Base-by-base conservation (phyloP, 73 alveolate species). In the Durusdinium trenchii region DNA sequence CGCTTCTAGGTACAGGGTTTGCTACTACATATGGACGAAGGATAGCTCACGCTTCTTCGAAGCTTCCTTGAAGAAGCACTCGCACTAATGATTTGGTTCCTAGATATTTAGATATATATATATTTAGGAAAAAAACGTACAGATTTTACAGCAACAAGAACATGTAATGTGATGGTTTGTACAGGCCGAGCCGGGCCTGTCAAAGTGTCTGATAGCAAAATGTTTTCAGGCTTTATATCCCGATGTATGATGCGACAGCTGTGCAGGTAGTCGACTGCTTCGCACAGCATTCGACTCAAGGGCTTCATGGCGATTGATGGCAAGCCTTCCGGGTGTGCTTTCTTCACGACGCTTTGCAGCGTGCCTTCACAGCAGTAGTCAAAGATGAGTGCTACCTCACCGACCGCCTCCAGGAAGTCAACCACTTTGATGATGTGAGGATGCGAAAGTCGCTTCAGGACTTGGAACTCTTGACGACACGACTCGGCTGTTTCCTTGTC, bases 221-320 rank as follows among this genome's bases (percentile, higher is more conserved):
- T 45, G 43, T 84, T 84, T 52, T 50, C 94, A 4, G 94, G 78
- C 51, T 84, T 84, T 73, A 84, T 84, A 23, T 84, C 94, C 18
- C 94, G 73, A 16, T 84, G 94, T 2, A 84, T 75, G 36, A 84
- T 52, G 40, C 94, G 94, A 36, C 94, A 48, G 5, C 75, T 50
- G 76, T 84, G 94, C 43, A 84, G 75, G 51, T 84, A 84, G 94
- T 32, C 75, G 9, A 84, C 94, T 35, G 94, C 94, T n/a, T 84
- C 94, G 23, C 73, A 51, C 6, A 84, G 94, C 94, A 51, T 84
- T 75, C 18, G 14, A 52, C 94, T 84, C 43, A 84, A 16, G 0
- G 94, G 94, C 78, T 84, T 50, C 38, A 84, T 50, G 16, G 76
- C 18, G 16, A 12, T 18, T 1, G 48, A 35, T 32, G 94, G 94